Percentiles rank a stretch among this genome's conserved stretches.
phyloP scores from a whole-genome alignment of 768 basidiomycete genomes.

The Phylloporus sp. region DNA sequence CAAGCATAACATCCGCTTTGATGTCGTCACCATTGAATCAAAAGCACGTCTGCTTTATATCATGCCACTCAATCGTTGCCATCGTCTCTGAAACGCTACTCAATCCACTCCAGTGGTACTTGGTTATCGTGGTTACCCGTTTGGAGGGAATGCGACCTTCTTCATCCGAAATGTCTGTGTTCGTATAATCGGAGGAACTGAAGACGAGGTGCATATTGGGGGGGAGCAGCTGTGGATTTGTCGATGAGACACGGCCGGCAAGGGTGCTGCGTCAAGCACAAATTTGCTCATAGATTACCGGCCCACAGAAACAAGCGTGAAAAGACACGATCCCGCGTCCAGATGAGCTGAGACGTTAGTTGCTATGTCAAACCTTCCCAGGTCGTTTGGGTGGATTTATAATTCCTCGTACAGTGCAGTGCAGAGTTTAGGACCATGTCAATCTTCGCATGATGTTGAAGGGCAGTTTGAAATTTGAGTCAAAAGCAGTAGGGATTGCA shows the following conservation, averaged over 20 bases:
- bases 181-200: conserved; percentile 16
- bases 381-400: neutral
- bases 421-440: no score
- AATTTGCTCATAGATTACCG: neutral
- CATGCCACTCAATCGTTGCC: conserved; percentile 34
- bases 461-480: no score
- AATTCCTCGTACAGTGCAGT: no score
- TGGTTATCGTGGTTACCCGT: conserved; percentile 22
- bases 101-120: conserved; percentile 20
- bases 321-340: conserved; percentile 2
- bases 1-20: conserved; percentile 20
- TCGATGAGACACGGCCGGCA: neutral
- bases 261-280: neutral
- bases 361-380: neutral
- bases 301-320: conserved; percentile 2
- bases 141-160: conserved; percentile 16
- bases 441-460: no score
- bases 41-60: conserved; percentile 24
- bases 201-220: conserved; percentile 21
- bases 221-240: neutral
- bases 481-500: no score
- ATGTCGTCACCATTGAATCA: conserved; percentile 29
- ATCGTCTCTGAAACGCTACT: conserved; percentile 22
- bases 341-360: conserved; percentile 12
- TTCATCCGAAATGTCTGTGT: conserved; percentile 17